Evolutionary conservation across 306 rosid genomes (phyloP).

Genomic region (Hippophae rhamnoides): DNA sequence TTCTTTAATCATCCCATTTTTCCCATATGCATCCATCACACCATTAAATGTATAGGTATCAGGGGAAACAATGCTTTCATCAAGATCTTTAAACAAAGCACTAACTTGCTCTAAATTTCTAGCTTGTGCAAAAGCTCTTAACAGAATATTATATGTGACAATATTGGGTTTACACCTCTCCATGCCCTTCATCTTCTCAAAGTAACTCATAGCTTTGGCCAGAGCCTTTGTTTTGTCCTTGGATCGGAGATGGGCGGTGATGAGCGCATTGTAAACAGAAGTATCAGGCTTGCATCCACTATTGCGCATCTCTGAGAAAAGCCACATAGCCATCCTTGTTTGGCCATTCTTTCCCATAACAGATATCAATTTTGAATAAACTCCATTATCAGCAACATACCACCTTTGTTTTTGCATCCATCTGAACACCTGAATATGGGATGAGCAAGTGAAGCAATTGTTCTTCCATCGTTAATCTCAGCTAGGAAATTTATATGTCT

Average conservation of each 20-base stretch:
- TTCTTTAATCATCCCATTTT: constrained; percentile 77
- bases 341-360: constrained; percentile 93
- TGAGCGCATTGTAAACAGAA: constrained; percentile 80
- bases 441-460: constrained; percentile 20
- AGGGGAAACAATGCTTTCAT: constrained; percentile 59
- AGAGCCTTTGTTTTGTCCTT: constrained; percentile 70
- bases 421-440: constrained; percentile 71
- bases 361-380: constrained; percentile 78
- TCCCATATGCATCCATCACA: constrained; percentile 93
- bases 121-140: constrained; percentile 85
- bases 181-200: constrained; percentile 83
- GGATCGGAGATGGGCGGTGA: constrained; percentile 79
- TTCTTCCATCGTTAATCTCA: constrained; percentile 1
- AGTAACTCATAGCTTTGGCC: constrained; percentile 64
- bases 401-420: constrained; percentile 97
- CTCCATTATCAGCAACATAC: constrained; percentile 87
- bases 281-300: constrained; percentile 84
- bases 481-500: neutral
- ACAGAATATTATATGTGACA: constrained; percentile 77
- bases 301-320: constrained; percentile 89
- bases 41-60: constrained; percentile 82
- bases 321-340: constrained; percentile 91
- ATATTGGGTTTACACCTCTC: constrained; percentile 80
- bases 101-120: constrained; percentile 50
- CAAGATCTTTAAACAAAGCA: constrained; percentile 72